A percentile compares a stretch with the other conserved stretches of the same genome.
phyloP scores from a whole-genome alignment of 179 eudicot genomes.

The Drosera spatulata region DNA sequence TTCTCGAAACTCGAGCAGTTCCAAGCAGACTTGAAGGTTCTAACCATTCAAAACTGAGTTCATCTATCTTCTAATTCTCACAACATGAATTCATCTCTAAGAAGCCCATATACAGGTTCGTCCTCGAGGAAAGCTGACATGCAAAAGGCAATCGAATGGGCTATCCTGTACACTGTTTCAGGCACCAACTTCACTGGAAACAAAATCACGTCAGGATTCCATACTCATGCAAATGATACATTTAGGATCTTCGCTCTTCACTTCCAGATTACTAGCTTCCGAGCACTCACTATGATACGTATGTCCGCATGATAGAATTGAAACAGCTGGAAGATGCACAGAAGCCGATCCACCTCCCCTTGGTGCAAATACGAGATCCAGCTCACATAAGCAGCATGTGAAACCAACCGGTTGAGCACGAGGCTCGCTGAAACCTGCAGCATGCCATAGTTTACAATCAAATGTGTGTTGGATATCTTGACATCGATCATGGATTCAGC shows the following conservation, averaged over 20 bases:
- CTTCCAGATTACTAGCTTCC: conserved; percentile 6
- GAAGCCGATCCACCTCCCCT: conserved; percentile 8
- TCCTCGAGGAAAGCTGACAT: background rate
- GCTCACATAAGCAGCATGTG: conserved; percentile 16
- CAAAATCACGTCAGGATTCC: conserved; percentile 2
- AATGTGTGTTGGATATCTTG: too few species aligned
- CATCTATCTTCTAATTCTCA: too few species aligned
- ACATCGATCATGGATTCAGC: too few species aligned
- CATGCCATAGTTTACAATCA: too few species aligned
- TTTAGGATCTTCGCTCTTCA: conserved; percentile 11
- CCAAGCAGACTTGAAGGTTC: too few species aligned
- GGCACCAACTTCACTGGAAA: background rate
- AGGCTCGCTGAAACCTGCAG: too few species aligned
- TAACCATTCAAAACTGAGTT: too few species aligned
- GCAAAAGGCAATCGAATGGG: background rate
- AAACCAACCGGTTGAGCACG: too few species aligned
- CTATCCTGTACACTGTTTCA: background rate
- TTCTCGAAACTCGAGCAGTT: too few species aligned
- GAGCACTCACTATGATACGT: conserved; percentile 21
- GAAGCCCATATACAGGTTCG: too few species aligned
- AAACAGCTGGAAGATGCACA: conserved; percentile 17
- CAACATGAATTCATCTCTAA: too few species aligned
- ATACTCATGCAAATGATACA: conserved; percentile 21
- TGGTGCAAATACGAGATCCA: conserved; percentile 17
- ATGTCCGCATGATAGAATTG: conserved; percentile 31